Evolutionary conservation across 495 filamentous ascomycete species (phyloP).

Genomic region (Talaromyces stipitatus): DNA sequence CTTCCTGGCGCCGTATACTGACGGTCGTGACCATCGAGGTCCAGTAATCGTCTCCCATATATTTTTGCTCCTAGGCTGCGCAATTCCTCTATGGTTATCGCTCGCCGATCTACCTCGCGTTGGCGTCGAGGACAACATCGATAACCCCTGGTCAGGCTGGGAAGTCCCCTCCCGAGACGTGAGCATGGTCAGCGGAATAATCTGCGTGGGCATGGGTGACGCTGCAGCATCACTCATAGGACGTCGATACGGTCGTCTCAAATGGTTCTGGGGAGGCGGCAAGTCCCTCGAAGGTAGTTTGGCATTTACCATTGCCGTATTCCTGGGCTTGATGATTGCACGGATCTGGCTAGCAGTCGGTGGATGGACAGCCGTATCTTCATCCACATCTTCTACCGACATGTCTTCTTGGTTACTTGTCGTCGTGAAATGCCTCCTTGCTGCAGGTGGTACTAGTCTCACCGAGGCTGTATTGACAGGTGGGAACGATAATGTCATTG

Average conservation of each 20-base stretch:
- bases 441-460: constrained; percentile 75
- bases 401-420: constrained; percentile 33
- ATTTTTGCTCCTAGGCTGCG: constrained; percentile 93
- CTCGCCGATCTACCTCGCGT: constrained; percentile 54
- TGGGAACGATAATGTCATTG: constrained; percentile 97
- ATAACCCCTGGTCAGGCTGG: constrained; percentile 59
- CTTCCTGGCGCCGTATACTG: constrained; percentile 89
- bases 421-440: constrained; percentile 53
- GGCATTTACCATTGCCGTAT: constrained; percentile 78
- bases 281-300: constrained; percentile 89
- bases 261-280: constrained; percentile 96
- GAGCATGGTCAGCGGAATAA: constrained; percentile 80
- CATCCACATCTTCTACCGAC: constrained; percentile 6
- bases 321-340: constrained; percentile 60
- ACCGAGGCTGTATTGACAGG: constrained; percentile 94
- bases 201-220: constrained; percentile 94
- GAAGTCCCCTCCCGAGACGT: constrained; percentile 61
- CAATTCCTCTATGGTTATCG: constrained; percentile 88
- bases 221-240: constrained; percentile 91
- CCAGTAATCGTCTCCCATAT: constrained; percentile 95
- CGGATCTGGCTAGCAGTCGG: constrained; percentile 69
- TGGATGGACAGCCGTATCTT: constrained; percentile 47
- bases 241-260: constrained; percentile 72
- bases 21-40: constrained; percentile 85
- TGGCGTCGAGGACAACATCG: constrained; percentile 31